Evolutionary conservation across 768 basidiomycete species (phyloP), one percentile per base, ranked within the genome.

Genomic region (Amanita pallidorosea): DNA sequence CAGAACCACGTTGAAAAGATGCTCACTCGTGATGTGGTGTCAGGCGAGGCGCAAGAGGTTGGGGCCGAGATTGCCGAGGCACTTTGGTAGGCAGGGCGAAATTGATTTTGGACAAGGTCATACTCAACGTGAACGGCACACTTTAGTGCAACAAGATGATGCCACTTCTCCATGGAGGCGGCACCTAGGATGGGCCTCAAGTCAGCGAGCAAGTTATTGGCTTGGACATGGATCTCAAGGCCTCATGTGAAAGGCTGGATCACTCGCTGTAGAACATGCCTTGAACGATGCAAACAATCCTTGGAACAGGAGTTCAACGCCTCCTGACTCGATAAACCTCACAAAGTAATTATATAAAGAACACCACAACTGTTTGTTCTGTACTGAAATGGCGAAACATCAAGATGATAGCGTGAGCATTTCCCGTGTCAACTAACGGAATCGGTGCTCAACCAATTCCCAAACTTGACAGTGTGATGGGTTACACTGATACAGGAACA

Each of bases 101-200:
- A 58, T 74, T 72, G 54, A 88, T 99, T 56, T 62, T 99, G 63
- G 82, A 88, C 35, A n/a, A n/a, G n/a, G n/a, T n/a, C n/a, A n/a
- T n/a, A n/a, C n/a, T n/a, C n/a, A n/a, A n/a, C n/a, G n/a, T n/a
- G n/a, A n/a, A n/a, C n/a, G n/a, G n/a, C n/a, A n/a, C n/a, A n/a
- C n/a, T n/a, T n/a, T n/a, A n/a, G n/a, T n/a, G n/a, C n/a, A n/a
- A n/a, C n/a, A n/a, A n/a, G n/a, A n/a, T n/a, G n/a, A n/a, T n/a
- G n/a, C n/a, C n/a, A n/a, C n/a, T n/a, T n/a, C n/a, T n/a, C n/a
- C n/a, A n/a, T n/a, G n/a, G n/a, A n/a, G n/a, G n/a, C n/a, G n/a
- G n/a, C n/a, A n/a, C n/a, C n/a, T n/a, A n/a, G n/a, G n/a, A n/a
- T n/a, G n/a, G n/a, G n/a, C n/a, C n/a, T n/a, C n/a, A n/a, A n/a